Evolutionary conservation across 2,329 filamentous ascomycete species (phyloP), one percentile per base, ranked within the genome.

Genomic region (Epichloe scottii): DNA sequence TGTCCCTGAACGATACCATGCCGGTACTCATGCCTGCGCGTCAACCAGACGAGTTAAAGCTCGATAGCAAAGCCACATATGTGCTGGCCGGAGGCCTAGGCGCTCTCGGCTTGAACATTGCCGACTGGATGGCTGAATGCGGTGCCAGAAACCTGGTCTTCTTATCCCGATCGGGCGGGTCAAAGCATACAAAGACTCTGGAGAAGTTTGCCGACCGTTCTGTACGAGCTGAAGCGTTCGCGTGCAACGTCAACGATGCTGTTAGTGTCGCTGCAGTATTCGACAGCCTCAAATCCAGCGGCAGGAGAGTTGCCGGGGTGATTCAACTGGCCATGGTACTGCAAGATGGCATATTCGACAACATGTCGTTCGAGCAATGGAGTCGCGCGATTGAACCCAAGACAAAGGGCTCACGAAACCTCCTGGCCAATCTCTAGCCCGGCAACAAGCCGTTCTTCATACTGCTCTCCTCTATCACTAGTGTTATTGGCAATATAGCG

Each of bases 401-500:
- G 50, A 62, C 69, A 10, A 33, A 57, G 3, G 70, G 70, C 3
- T 66, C 67, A 1, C 67, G 63, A 62, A 72, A 72, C 51, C 53
- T 73, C 0, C 66, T 71, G 49, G 49, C 63, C 3, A 19, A 10
- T n/a, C 53, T 57, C 8, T 55, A 64, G 3, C 51, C 55, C 0
- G 41, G 49, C 2, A 41, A 53, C 2, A 53, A 66, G 1, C 63
- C 67, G 51, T 69, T 72, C 53, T 68, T 71, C 54, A 49, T 71
- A 62, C 74, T 76, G 70, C 4, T 73, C 68, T 33, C 63, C 69
- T 4, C 65, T 68, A 0, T 39, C 46, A 10, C 33, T 2, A 71
- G 71, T 30, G 60, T 76, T 7, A 70, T 74, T 39, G 74, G 74
- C 38, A 74, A 74, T 52, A 66, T 67, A 11, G 72, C 71, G 2